Base-by-base conservation (phyloP, 352 stramenopile genomes). In the Pythium periplocum region DNA sequence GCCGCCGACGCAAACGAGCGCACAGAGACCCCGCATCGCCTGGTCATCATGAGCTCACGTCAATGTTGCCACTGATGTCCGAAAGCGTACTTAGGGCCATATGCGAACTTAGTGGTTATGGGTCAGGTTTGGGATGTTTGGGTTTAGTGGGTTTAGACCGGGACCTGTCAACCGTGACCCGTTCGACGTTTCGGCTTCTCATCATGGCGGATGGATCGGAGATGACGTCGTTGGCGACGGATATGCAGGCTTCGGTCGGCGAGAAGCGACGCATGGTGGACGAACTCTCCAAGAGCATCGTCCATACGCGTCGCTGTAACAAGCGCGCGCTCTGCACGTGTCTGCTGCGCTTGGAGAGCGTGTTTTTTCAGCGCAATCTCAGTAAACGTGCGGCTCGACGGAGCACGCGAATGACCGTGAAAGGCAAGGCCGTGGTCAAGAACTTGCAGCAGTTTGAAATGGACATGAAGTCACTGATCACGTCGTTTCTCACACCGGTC, bases 271-370 rank as follows among this genome's bases (percentile, higher is more conserved):
- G 8, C n/a, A 9, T 10, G n/a, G 1, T 30, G 31, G 44, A 7
- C 8, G 8, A 48, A n/a, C 46, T 53, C 5, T 50, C 50, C 7
- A 42, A 17, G 11, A 49, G 64, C 11, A 54, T 78, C 55, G 51
- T 57, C 12, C 79, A 90, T 58, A 88, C 75, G 49, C 77, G 83
- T 4, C 60, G 66, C 53, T 93, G 83, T 60, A 83, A 90, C 54
- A 61, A 68, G 0, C 78, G 80, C 42, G 53, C 78, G 41, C 32
- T 86, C 10, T 93, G 83, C 59, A 87, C 77, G 8, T 93, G 83
- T 40, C 64, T 76, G 45, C 33, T 90, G 58, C 78, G 80, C 39
- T 45, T 83, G 11, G 75, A 88, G 53, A 90, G 79, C 63, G 64
- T 62, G 2, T 79, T 75, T 45, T 91, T 90, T 59, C 83, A 82